Conservation (phyloP, 345 rosid species). For the Pugionium cornutum region DNA sequence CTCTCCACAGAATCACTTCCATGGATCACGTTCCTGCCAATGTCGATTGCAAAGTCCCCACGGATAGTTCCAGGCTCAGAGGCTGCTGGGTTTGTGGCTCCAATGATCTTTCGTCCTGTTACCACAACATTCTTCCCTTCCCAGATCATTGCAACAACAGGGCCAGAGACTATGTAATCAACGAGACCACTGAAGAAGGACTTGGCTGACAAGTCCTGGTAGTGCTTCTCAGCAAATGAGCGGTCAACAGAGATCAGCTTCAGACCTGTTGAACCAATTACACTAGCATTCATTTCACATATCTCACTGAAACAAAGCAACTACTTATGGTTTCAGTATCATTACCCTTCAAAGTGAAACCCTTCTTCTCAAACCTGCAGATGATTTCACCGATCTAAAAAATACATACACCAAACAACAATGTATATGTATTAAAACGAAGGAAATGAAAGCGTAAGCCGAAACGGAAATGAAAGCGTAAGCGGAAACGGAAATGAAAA, state of each 20-base stretch:
- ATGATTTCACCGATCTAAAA: conserved; percentile 87
- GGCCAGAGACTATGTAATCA: no score
- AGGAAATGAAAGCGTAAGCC: no score
- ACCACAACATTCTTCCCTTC: conserved; percentile 64
- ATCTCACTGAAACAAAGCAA: no score
- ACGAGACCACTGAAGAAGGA: conserved; percentile 73
- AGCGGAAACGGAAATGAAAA: background rate
- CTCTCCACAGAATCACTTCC: conserved; percentile 49
- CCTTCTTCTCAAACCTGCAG: conserved; percentile 91
- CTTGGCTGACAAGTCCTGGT: conserved; percentile 72
- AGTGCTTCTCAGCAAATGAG: conserved; percentile 84
- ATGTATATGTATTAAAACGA: background rate
- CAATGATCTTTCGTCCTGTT: conserved; percentile 67
- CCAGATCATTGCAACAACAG: no score
- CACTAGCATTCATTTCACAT: no score
- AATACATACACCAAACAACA: no score
- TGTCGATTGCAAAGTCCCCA: no score
- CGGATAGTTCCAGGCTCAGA: no score
- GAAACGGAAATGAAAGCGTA: no score
- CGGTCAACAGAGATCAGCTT: conserved; percentile 66
- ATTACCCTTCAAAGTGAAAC: conserved; percentile 83
- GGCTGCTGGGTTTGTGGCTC: no score
- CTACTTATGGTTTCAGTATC: no score
- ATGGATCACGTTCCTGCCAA: no score
- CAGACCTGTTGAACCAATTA: conserved; percentile 50